Base-by-base conservation (phyloP, 345 rosid species). In the Jatropha curcas region DNA sequence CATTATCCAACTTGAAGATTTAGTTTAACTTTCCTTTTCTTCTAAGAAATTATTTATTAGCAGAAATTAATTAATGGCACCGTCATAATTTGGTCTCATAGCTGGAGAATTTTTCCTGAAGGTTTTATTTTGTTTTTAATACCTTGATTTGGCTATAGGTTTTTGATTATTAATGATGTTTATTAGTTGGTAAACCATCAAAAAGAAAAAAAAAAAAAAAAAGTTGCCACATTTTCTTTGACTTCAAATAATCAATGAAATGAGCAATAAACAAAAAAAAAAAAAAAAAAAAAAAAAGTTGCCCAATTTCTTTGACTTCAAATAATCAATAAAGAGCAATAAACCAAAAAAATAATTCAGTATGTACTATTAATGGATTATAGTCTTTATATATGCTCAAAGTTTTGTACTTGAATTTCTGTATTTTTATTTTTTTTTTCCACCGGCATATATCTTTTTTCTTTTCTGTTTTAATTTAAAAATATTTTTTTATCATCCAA, bases 101-200 rank as follows among this genome's bases (percentile, higher is more conserved):
- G 25, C 6, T 52, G 22, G 57, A 52, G n/a, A 52, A n/a, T n/a
- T n/a, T 22, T 52, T 52, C 57, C 57, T 20, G 1, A 52, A 52
- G 57, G 27, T n/a, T n/a, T 39, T 8, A n/a, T n/a, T 8, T 39
- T 39, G 10, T 6, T 8, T 39, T 39, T 39, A 39, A 25, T 19
- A 25, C 27, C 20, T n/a, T 7, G 13, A 8, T 22, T 55, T 55
- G n/a, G 22, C 0, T 22, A 7, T 55, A 8, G n/a, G 1, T 65
- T 52, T 35, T 7, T 41, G 0, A 59, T 31, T 70, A 10, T 39
- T 59, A 35, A 24, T 17, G 30, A 24, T 35, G 55, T 50, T 61
- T 56, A 33, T 34, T 22, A 62, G 71, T 24, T 60, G 65, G 64
- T 46, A 59, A 64, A 64, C 39, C 66, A 69, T 27, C 22, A 31